Evolutionary conservation across 345 rosid genomes (phyloP), one percentile per base, ranked within the genome.

Genomic region (Arabidopsis suecica): DNA sequence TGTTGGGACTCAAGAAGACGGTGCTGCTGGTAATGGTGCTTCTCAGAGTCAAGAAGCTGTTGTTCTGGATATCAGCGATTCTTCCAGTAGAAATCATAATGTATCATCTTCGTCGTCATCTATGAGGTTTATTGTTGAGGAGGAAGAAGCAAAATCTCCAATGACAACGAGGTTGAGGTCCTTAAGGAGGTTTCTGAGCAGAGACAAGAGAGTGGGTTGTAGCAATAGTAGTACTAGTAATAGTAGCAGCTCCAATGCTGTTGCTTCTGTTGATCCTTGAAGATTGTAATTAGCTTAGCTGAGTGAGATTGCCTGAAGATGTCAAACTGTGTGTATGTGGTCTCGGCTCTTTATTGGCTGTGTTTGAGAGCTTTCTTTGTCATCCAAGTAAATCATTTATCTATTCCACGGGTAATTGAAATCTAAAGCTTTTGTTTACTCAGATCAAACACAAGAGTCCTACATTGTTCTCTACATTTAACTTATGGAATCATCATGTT

Each of bases 111-210:
- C 71, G 0, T 68, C 73, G 8, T 75, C 79, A 2, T 65, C 69
- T 0, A 69, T 69, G 54, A 65, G 84, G 66, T 81, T 53, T 61
- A 66, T 79, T 2, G 96, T 68, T 33, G 81, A 72, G 18, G 81
- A 89, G 53, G 96, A 88, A 41, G 98, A 94, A 65, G 25, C 84
- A 25, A 94, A 91, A 66, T 85, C 91, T 8, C 89, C 93, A 9
- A 72, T 85, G 83, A 85, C 92, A 3, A 80, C 98, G 23, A 78
- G 94, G 68, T 65, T 89, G 78, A 93, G 94, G 80, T 86, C 97
- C 10, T 79, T 94, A 73, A 91, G 83, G 81, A 88, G 97, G 78
- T 87, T 94, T 60, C 73, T 94, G 73, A 90, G 93, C 62, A 85
- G 93, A 77, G 97, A 88, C 72, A 91, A 80, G 80, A 86, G 88